Conservation (phyloP, 257 asterid genomes). For the Primulina eburnea region DNA sequence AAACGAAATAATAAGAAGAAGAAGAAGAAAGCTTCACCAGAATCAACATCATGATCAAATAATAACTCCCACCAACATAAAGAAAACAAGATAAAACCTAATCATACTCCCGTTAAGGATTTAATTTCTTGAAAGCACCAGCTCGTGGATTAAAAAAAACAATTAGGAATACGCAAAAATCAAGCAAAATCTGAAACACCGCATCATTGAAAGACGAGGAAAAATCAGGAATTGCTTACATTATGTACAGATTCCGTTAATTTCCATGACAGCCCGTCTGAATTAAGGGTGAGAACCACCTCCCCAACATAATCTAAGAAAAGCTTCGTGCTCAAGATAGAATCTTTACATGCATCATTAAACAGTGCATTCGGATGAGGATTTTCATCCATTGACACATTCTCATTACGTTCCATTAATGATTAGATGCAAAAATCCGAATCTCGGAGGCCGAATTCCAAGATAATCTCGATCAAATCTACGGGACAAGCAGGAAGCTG, state of each 20-base stretch:
- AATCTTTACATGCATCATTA: conserved; percentile 30
- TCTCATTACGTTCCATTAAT: conserved; percentile 48
- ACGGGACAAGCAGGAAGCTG: too few species aligned
- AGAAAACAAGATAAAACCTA: neutral
- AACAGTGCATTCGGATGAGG: conserved; percentile 34
- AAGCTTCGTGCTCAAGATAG: conserved; percentile 48
- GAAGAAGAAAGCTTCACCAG: conserved; percentile 6
- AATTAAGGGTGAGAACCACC: conserved; percentile 56
- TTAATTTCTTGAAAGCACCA: conserved; percentile 1
- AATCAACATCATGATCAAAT: conserved; percentile 10
- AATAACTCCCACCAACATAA: conserved; percentile 11
- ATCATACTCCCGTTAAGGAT: neutral
- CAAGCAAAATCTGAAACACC: neutral
- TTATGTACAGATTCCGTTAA: conserved; percentile 38
- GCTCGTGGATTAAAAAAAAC: conserved; percentile 2
- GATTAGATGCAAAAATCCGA: neutral
- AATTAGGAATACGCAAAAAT: conserved; percentile 3
- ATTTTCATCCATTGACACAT: conserved; percentile 35
- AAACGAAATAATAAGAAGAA: neutral
- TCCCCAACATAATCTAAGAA: conserved; percentile 68
- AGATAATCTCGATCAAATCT: neutral
- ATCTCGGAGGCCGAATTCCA: neutral
- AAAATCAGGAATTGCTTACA: conserved; percentile 38
- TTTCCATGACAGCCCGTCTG: conserved; percentile 68
- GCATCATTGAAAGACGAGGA: neutral